A percentile compares a stretch with the other conserved stretches of the same genome.
These are phyloP conservation scores for Colletotrichum graminicola DNA, from an alignment of 2,329 filamentous ascomycete species.

Conservation along the genomic window DNA sequence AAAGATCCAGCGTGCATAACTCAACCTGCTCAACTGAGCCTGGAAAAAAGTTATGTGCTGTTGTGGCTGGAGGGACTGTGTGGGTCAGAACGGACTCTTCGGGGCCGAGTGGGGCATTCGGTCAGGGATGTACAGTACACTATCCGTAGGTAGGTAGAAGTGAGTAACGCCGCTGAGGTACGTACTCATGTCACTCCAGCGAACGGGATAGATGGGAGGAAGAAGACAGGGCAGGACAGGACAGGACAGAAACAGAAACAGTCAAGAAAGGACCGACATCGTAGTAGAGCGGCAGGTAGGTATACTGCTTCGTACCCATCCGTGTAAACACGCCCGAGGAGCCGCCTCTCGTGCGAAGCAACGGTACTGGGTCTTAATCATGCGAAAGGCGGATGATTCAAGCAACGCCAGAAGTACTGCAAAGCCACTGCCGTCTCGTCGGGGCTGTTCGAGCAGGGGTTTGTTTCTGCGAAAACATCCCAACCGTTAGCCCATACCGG, in stretches of 20 bases:
- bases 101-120: not conserved
- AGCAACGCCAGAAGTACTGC: slow-evolving; percentile 20
- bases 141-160: too few relatives aligned
- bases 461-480: slow-evolving; percentile 27
- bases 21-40: not conserved
- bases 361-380: slow-evolving; percentile 23
- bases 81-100: slow-evolving; percentile 24
- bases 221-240: not conserved
- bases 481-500: slow-evolving; percentile 30
- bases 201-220: not conserved
- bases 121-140: not conserved
- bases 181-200: not conserved
- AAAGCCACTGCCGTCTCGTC: slow-evolving; percentile 29
- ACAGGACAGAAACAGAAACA: not conserved
- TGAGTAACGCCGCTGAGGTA: not conserved
- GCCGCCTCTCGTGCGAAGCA: slow-evolving; percentile 1
- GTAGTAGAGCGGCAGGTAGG: not conserved
- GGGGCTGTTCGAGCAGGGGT: slow-evolving; percentile 34
- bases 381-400: slow-evolving; percentile 17
- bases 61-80: slow-evolving; percentile 28
- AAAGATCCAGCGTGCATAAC: slow-evolving; percentile 3
- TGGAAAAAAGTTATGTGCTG: not conserved
- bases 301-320: too few relatives aligned
- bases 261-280: not conserved
- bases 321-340: not conserved